Base-by-base conservation (phyloP, 768 basidiomycete genomes). In the Auriscalpium microsporum region DNA sequence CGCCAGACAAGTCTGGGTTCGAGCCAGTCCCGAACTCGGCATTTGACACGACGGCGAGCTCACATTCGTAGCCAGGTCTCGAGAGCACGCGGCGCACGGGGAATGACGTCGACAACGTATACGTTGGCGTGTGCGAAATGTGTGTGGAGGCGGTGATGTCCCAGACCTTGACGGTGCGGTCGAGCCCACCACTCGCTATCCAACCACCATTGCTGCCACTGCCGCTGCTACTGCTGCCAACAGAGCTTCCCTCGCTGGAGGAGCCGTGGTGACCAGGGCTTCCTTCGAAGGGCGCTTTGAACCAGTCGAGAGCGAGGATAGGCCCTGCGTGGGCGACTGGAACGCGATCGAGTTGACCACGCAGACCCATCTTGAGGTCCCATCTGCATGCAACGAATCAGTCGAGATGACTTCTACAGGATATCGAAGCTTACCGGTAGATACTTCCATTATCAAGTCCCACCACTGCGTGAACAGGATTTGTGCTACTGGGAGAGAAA, bases 101-200 rank as follows among this genome's bases (percentile, higher is more conserved):
- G 59, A 81, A 88, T 0, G 86, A 79, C 0, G 90, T 82, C 56
- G 88, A 84, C 0, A 94, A 73, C 0, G 79, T 82, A 63, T 91
- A 90, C 0, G 74, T 76, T 6, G 87, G 83, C 54, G 80, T 80
- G 54, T 77, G 79, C 0, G 80, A 75, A 45, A 87, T 81, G 59
- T 81, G 85, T 10, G 65, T 64, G 13, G 80, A 73, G 0, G 72
- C 66, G 0, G 79, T 76, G 10, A 90, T 74, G 63, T 89, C 82
- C 90, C 90, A 92, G 0, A 83, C 87, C 73, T 91, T 90, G 50
- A 91, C 88, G 33, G 78, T 83, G 37, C 83, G 81, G 69, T 93
- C 90, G 34, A 92, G 71, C 0, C 89, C 86, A 11, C 84, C 87
- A 52, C 86, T 90, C 6, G 82, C 84, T 19, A 93, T 75, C 88